Evolutionary conservation across 768 basidiomycete species (phyloP).

Genomic region (Amanita exitialis): DNA sequence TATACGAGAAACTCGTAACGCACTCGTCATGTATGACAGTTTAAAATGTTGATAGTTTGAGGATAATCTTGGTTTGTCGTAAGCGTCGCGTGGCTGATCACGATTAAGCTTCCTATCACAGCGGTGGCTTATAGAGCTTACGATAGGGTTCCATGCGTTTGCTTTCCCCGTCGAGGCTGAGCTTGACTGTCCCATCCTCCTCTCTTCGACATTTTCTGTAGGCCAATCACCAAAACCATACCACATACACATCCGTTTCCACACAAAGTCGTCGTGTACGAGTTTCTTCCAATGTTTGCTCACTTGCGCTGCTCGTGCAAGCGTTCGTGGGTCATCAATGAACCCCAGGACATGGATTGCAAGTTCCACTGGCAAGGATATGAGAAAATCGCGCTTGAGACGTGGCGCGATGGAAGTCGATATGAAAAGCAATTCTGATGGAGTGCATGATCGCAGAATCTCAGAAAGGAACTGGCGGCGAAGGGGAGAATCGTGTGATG

Average conservation of each 20-base stretch:
- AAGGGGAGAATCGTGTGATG: conserved; percentile 24
- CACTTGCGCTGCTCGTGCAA: conserved; percentile 62
- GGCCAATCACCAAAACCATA: conserved; percentile 35
- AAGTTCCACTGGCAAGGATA: conserved; percentile 44
- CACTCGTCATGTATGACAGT: conserved; percentile 61
- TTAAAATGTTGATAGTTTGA: conserved; percentile 44
- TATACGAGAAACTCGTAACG: conserved; percentile 5
- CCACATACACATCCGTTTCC: conserved; percentile 64
- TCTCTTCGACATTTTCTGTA: conserved; percentile 10
- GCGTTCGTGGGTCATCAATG: conserved; percentile 64
- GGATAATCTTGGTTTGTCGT: conserved; percentile 1
- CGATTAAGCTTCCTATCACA: conserved; percentile 1
- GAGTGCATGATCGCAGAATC: conserved; percentile 43
- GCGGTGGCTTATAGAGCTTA: not conserved
- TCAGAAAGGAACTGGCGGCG: conserved; percentile 44
- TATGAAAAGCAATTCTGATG: conserved; percentile 55
- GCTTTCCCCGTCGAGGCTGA: not conserved
- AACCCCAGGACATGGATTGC: conserved; percentile 66
- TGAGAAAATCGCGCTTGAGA: conserved; percentile 52
- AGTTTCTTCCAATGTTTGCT: conserved; percentile 63
- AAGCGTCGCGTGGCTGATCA: not conserved
- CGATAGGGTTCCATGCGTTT: not conserved
- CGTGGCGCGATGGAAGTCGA: conserved; percentile 54
- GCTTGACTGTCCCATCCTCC: conserved; percentile 2
- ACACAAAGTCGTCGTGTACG: conserved; percentile 65